Percentiles rank a stretch among this genome's conserved stretches.
Evolutionary conservation across 2,329 filamentous ascomycete species (phyloP).

Genomic region (Aspergillus flavus): DNA sequence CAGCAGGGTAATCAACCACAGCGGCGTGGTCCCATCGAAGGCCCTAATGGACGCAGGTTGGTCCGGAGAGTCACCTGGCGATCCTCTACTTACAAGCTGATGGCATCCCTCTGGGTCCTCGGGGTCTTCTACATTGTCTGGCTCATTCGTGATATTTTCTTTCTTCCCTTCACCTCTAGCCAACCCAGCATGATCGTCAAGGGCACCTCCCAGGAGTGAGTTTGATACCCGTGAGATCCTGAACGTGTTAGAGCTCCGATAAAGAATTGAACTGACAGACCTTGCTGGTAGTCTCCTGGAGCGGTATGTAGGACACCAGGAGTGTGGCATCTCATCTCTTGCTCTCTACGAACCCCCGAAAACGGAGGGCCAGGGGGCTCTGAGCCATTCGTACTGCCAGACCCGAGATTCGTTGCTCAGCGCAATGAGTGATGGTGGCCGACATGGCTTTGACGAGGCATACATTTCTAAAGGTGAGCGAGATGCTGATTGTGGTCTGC

Average conservation of each 20-base stretch:
- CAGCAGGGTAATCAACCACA: slow-evolving; percentile 26
- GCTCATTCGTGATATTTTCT: slow-evolving; percentile 44
- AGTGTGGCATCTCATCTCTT: slow-evolving; percentile 39
- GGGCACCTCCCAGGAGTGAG: slow-evolving; percentile 26
- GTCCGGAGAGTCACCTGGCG: slow-evolving; percentile 47
- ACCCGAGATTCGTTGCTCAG: slow-evolving; percentile 40
- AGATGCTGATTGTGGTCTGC: background rate
- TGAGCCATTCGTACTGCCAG: slow-evolving; percentile 32
- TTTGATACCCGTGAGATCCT: slow-evolving; percentile 5
- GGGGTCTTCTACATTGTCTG: slow-evolving; percentile 45
- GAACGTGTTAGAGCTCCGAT: background rate
- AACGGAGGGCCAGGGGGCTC: slow-evolving; percentile 16
- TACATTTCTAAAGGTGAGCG: slow-evolving; percentile 40
- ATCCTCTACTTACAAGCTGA: slow-evolving; percentile 45
- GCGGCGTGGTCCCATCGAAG: slow-evolving; percentile 43
- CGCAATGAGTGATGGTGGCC: slow-evolving; percentile 46
- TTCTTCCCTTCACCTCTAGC: slow-evolving; percentile 35
- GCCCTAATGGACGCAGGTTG: slow-evolving; percentile 42
- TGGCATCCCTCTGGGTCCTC: slow-evolving; percentile 44
- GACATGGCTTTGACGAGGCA: slow-evolving; percentile 44
- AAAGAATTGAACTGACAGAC: slow-evolving; percentile 16
- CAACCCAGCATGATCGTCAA: slow-evolving; percentile 13
- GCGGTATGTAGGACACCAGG: slow-evolving; percentile 38
- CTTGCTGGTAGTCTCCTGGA: slow-evolving; percentile 35
- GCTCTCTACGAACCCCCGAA: slow-evolving; percentile 38